Conservation (phyloP, 2,329 filamentous ascomycete genomes). For the Ceratocystiopsis minuta region DNA sequence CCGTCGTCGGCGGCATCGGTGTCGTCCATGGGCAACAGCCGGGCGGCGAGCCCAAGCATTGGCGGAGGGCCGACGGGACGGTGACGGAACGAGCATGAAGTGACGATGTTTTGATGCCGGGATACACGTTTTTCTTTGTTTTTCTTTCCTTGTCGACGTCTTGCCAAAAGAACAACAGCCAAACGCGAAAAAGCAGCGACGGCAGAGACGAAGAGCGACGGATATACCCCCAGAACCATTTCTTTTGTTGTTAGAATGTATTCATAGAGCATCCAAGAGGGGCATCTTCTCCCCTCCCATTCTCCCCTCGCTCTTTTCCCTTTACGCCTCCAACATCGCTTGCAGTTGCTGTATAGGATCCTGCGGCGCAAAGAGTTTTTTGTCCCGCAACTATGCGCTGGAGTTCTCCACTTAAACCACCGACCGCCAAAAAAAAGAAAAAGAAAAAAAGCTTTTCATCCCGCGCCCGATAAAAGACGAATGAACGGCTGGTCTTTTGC, state of each 20-base stretch:
- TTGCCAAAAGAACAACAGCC: no score
- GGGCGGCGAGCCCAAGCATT: conserved; percentile 18
- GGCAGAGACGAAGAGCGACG: not conserved
- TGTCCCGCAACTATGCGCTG: no score
- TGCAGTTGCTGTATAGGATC: no score
- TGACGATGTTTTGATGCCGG: no score
- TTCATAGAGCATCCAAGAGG: not conserved
- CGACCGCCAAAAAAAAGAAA: not conserved
- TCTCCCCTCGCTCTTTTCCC: no score
- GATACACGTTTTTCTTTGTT: not conserved
- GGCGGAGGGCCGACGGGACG: not conserved
- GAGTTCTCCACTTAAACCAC: no score
- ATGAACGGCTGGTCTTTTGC: no score
- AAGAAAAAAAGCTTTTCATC: not conserved
- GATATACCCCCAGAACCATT: not conserved
- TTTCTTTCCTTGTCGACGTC: not conserved
- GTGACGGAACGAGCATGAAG: no score
- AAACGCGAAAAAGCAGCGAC: not conserved
- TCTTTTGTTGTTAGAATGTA: not conserved
- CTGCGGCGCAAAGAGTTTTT: no score
- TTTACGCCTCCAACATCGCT: no score
- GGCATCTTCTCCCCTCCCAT: not conserved
- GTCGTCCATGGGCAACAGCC: conserved; percentile 26
- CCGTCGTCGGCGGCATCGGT: conserved; percentile 1
- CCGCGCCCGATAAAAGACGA: no score